Base-by-base conservation (phyloP, 176 grass and related monocot species). In the Aechmea fasciata region DNA sequence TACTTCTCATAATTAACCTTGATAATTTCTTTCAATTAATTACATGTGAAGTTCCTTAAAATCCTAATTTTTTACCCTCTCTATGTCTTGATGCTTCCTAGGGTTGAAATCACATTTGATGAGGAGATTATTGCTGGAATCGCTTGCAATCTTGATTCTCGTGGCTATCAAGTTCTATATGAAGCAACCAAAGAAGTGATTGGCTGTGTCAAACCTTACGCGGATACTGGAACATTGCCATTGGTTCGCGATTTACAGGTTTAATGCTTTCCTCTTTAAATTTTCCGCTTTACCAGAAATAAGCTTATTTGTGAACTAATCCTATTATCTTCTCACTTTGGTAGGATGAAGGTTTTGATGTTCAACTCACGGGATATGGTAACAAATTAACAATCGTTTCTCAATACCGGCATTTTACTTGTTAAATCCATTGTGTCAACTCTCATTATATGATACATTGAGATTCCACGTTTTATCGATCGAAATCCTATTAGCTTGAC, bases 341-440 rank as follows among this genome's bases (percentile, higher is more conserved):
- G 17, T 71, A 97, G 93, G 89, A 99, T 61, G 81, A 99, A 83
- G 94, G 89, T 76, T 99, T 99, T 64, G 94, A 99, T 90, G 94
- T 93, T 83, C 94, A 99, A 69, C 91, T 85, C 64, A 66, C 84
- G 25, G 94, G 94, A 80, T 99, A 90, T 26, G 94, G 94, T 99
- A 85, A 80, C 75, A 50, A 20, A n/a, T n/a, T n/a, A n/a, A 13
- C 3, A 41, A 41, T 41, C 5, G 33, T 41, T 6, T 41, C 33
- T 41, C 33, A 41, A 41, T 41, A 41, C 33, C 33, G 5, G 33
- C 33, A 41, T 41, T 41, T 41, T 41, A 7, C 33, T 41, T 1
- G 33, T 41, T 41, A 7, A 41, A 41, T 41, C 33, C 33, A 3
- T 3, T 41, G 33, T 41, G 33, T 41, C 33, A 41, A 41, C 33